These are phyloP conservation scores for Telfairia occidentalis DNA, from an alignment of 331 rosid genomes.

Conservation along the genomic window DNA sequence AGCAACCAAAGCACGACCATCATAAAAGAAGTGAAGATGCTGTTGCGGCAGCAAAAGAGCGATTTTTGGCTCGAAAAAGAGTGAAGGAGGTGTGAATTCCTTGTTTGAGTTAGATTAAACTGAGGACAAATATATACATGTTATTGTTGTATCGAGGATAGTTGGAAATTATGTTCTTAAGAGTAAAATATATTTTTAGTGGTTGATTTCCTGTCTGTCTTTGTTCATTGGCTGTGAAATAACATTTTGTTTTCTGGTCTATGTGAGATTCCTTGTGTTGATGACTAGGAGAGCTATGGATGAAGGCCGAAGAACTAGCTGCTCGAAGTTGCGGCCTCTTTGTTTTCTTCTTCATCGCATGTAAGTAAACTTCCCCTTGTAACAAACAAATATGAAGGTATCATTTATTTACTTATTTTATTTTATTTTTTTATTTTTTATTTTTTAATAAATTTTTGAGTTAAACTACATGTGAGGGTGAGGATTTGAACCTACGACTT, in stretches of 20 bases:
- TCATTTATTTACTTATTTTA: too few relatives aligned
- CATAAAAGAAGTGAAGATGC: slow-evolving; percentile 75
- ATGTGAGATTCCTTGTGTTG: neutral
- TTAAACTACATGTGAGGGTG: too few relatives aligned
- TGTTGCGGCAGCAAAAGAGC: slow-evolving; percentile 67
- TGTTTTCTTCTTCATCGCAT: neutral
- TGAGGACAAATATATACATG: neutral
- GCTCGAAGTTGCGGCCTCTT: neutral
- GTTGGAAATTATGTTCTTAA: neutral
- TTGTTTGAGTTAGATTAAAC: neutral
- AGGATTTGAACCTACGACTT: too few relatives aligned
- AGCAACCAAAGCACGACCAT: slow-evolving; percentile 44
- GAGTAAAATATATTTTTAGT: neutral
- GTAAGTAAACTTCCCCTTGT: neutral
- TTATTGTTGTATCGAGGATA: neutral
- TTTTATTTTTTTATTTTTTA: too few relatives aligned
- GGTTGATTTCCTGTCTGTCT: neutral
- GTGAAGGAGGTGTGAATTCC: slow-evolving; percentile 34
- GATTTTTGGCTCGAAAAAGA: slow-evolving; percentile 69
- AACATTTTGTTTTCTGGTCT: neutral
- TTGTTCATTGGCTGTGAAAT: neutral
- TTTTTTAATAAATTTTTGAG: too few relatives aligned
- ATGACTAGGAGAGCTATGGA: neutral
- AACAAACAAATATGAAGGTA: neutral
- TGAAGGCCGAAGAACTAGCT: neutral